A percentile compares a stretch with the other conserved stretches of the same genome.
Evolutionary conservation across 352 stramenopile species (phyloP).

Genomic region (Phytopythium boreale): DNA sequence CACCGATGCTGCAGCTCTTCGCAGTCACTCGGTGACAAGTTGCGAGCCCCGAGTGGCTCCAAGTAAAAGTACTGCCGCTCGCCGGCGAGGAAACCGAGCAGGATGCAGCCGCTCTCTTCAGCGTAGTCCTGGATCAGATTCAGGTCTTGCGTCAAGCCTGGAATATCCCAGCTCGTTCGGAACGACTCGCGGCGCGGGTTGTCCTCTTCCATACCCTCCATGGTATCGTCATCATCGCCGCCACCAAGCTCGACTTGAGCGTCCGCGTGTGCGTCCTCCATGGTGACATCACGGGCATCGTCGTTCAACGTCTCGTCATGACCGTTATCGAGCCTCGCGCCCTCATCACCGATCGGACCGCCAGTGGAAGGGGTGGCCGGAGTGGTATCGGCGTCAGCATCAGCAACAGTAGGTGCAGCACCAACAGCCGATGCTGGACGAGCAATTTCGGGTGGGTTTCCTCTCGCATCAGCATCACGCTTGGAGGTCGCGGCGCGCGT

Average conservation of each 20-base stretch:
- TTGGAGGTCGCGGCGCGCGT: not conserved
- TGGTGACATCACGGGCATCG: not conserved
- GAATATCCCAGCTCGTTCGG: slow-evolving; percentile 53
- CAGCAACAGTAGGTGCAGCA: not conserved
- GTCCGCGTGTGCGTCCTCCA: not conserved
- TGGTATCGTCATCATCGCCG: slow-evolving; percentile 6
- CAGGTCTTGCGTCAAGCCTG: slow-evolving; percentile 54
- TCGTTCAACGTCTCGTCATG: not conserved
- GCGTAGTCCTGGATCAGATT: slow-evolving; percentile 82
- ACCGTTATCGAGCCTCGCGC: not conserved
- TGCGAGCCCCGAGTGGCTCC: slow-evolving; percentile 34
- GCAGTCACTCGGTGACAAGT: slow-evolving; percentile 11
- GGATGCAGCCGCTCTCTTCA: slow-evolving; percentile 53
- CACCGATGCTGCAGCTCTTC: slow-evolving; percentile 1
- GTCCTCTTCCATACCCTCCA: slow-evolving; percentile 4
- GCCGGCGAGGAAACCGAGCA: slow-evolving; percentile 55
- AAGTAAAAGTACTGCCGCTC: slow-evolving; percentile 82
- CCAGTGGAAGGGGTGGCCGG: not conserved
- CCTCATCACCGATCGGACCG: too few relatives aligned
- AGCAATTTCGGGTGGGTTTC: not conserved
- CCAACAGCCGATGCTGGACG: not conserved
- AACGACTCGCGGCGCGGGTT: slow-evolving; percentile 38
- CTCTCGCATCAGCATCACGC: not conserved
- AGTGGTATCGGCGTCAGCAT: not conserved
- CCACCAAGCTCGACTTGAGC: not conserved